Percentiles rank a stretch among this genome's conserved stretches.
These are phyloP conservation scores for Talaromyces sp. DNA, from an alignment of 2,329 filamentous ascomycete species.

Conservation along the genomic window DNA sequence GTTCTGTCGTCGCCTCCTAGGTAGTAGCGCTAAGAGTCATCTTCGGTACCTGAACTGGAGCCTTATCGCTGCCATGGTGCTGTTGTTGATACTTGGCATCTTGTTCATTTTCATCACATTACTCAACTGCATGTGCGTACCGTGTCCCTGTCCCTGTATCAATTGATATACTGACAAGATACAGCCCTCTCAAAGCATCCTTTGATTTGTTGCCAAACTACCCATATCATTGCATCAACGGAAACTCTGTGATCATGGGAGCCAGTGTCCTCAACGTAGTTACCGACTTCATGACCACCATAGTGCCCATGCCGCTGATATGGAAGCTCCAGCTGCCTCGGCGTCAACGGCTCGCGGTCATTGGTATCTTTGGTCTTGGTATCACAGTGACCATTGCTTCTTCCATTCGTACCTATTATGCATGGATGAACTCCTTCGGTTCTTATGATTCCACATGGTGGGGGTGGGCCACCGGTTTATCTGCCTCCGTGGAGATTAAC, in stretches of 20 bases:
- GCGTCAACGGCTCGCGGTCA: slow-evolving; percentile 34
- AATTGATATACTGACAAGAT: neutral
- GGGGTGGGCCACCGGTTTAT: slow-evolving; percentile 30
- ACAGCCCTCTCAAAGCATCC: slow-evolving; percentile 28
- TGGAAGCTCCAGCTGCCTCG: slow-evolving; percentile 35
- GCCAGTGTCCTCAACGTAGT: slow-evolving; percentile 36
- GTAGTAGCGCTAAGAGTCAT: slow-evolving; percentile 6
- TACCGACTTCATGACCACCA: slow-evolving; percentile 33
- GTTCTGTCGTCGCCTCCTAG: slow-evolving; percentile 15
- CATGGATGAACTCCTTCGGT: slow-evolving; percentile 29
- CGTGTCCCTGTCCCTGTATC: neutral
- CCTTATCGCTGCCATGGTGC: slow-evolving; percentile 25
- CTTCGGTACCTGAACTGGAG: slow-evolving; percentile 24
- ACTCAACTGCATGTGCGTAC: slow-evolving; percentile 39
- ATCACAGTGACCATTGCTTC: slow-evolving; percentile 33
- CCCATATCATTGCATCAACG: slow-evolving; percentile 28
- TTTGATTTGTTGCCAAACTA: slow-evolving; percentile 7
- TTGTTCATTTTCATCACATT: slow-evolving; percentile 32
- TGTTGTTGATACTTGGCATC: slow-evolving; percentile 28
- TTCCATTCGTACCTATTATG: slow-evolving; percentile 31
- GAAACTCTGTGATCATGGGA: slow-evolving; percentile 27
- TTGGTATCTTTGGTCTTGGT: slow-evolving; percentile 36
- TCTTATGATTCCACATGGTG: slow-evolving; percentile 33
- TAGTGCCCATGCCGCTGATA: slow-evolving; percentile 37
- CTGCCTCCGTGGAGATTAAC: slow-evolving; percentile 31